Evolutionary conservation across 1,139 yeast genomes (phyloP), one percentile per base, ranked within the genome.

Genomic region (Pichia sp.): DNA sequence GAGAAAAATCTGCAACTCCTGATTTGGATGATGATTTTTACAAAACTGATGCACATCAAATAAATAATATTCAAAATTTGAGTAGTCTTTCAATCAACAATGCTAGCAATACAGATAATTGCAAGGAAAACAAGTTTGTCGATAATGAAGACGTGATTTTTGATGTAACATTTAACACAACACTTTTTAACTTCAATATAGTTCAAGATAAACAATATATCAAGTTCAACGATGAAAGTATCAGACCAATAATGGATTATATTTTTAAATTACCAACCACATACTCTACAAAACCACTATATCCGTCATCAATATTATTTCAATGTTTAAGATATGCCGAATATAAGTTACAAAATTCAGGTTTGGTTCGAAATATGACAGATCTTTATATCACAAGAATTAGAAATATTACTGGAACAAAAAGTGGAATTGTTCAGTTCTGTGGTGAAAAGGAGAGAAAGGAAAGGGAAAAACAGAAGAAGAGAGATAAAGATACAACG

Each of bases 301-400:
- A 78, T 15, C 87, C 90, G 0, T 88, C 92, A 0, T 79, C 86
- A 0, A 71, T 83, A 7, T 64, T 82, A 0, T 85, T 76, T 59
- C 92, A 84, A 62, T 72, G 85, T 57, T 61, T 82, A 13, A 68
- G 92, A 55, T 84, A 80, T 59, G 77, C 89, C 0, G 80, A 77
- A 54, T 69, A 71, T 53, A 75, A 76, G 55, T 76, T 75, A 35
- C 69, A 77, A 23, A 76, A 82, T 47, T 64, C 66, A 6, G 76
- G 77, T 32, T 66, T 81, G 50, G 80, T 82, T 1, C 79, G 74
- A 49, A 78, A 77, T 44, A 69, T 83, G 36, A 68, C 82, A 51
- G 81, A 79, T 50, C 70, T 83, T 44, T 80, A 84, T 52, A 69
- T 80, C 26, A 76, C 85, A 0, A 72, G 83, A 57, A 74, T 84